Percentiles rank a stretch among this genome's conserved stretches.
These are phyloP conservation scores for Coriolopsis trogii DNA, from an alignment of 1,284 basidiomycete species.

Conservation along the genomic window DNA sequence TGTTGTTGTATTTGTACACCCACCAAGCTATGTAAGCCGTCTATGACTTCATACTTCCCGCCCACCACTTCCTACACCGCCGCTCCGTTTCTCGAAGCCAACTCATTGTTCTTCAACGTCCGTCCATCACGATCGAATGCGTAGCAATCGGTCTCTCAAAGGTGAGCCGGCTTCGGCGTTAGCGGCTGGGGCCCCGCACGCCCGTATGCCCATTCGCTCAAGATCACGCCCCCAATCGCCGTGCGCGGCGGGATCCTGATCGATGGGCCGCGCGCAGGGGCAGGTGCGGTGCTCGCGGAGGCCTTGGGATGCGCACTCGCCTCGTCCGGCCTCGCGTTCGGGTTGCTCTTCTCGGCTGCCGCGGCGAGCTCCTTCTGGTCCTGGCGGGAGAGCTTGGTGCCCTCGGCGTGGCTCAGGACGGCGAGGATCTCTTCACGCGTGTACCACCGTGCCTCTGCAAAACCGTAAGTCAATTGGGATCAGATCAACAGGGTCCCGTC, in stretches of 20 bases:
- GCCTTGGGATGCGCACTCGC: slow-evolving; percentile 18
- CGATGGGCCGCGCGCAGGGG: slow-evolving; percentile 38
- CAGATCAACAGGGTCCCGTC: too few relatives aligned
- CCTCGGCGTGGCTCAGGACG: slow-evolving; percentile 61
- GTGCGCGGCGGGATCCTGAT: slow-evolving; percentile 72
- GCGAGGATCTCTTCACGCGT: slow-evolving; percentile 72
- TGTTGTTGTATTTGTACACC: too few relatives aligned
- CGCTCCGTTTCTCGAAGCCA: too few relatives aligned
- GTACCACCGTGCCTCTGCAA: slow-evolving; percentile 86
- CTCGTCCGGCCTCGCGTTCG: slow-evolving; percentile 19
- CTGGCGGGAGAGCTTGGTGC: slow-evolving; percentile 53
- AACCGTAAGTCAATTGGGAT: background rate
- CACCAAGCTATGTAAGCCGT: too few relatives aligned
- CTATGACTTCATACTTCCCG: too few relatives aligned
- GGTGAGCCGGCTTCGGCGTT: slow-evolving; percentile 12
- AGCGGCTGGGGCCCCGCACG: slow-evolving; percentile 25
- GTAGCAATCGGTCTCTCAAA: background rate
- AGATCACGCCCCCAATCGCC: slow-evolving; percentile 73
- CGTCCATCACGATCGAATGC: background rate
- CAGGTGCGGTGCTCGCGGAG: slow-evolving; percentile 4
- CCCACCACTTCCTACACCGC: too few relatives aligned
- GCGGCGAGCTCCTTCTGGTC: slow-evolving; percentile 64
- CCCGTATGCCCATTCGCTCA: slow-evolving; percentile 67
- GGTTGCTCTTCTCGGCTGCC: slow-evolving; percentile 20
- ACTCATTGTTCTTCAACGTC: too few relatives aligned